These are phyloP conservation scores for Pestalotiopsis sp. DNA, from an alignment of 2,329 filamentous ascomycete species.

Conservation along the genomic window DNA sequence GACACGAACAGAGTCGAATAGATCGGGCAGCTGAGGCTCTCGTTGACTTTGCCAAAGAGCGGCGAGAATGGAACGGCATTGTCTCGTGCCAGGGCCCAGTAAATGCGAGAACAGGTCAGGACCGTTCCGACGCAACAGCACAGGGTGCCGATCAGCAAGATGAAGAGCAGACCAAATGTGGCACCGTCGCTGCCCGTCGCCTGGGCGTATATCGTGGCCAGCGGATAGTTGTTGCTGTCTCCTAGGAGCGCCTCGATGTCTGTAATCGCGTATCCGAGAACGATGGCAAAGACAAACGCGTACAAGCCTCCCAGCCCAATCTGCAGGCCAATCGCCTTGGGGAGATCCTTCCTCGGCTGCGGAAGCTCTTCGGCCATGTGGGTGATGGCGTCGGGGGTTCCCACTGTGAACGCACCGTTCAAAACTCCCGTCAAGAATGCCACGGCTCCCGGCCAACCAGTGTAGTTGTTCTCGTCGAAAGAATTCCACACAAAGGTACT, in stretches of 20 bases:
- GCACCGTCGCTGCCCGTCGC: slow-evolving; percentile 52
- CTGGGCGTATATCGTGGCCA: slow-evolving; percentile 65
- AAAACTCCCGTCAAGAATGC: slow-evolving; percentile 67
- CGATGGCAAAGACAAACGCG: slow-evolving; percentile 55
- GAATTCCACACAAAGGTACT: slow-evolving; percentile 56
- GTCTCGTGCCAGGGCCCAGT: slow-evolving; percentile 61
- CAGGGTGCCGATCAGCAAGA: slow-evolving; percentile 54
- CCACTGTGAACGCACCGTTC: slow-evolving; percentile 68
- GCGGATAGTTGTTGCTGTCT: slow-evolving; percentile 57
- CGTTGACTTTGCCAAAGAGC: slow-evolving; percentile 56
- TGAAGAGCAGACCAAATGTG: slow-evolving; percentile 59
- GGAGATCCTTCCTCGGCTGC: slow-evolving; percentile 47
- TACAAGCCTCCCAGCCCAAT: slow-evolving; percentile 46
- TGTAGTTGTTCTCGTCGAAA: slow-evolving; percentile 49
- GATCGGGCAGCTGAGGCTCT: slow-evolving; percentile 58
- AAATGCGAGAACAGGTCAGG: slow-evolving; percentile 47
- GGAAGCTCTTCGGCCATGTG: slow-evolving; percentile 66
- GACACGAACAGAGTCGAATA: slow-evolving; percentile 59
- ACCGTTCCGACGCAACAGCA: slow-evolving; percentile 54
- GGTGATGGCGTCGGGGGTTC: slow-evolving; percentile 64
- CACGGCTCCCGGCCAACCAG: slow-evolving; percentile 60
- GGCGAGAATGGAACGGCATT: slow-evolving; percentile 59
- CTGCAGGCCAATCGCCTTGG: slow-evolving; percentile 52
- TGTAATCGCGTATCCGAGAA: slow-evolving; percentile 56
- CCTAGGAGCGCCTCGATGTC: slow-evolving; percentile 55